Conservation (phyloP, 805 yeast species). For the Myxozyma sirexii region DNA sequence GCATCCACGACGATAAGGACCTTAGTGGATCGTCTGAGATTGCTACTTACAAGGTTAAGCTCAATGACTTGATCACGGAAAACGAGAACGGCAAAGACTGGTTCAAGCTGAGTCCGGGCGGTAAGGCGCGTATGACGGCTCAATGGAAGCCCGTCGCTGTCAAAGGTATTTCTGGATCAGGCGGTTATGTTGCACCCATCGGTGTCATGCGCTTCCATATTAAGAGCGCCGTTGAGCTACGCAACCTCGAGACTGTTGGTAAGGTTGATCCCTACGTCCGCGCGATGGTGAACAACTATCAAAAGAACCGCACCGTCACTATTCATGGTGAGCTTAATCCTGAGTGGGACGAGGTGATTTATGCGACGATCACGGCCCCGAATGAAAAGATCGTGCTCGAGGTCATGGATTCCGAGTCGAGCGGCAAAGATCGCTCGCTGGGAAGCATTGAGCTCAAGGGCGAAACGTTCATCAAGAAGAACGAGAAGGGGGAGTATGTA, state of each 20-base stretch:
- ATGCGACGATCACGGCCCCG: constrained; percentile 78
- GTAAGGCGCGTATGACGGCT: constrained; percentile 70
- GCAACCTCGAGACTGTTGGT: constrained; percentile 86
- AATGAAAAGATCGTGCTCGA: constrained; percentile 83
- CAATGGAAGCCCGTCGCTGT: constrained; percentile 86
- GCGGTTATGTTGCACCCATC: constrained; percentile 90
- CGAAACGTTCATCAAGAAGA: constrained; percentile 64
- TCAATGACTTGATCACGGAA: constrained; percentile 69
- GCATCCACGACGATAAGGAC: constrained; percentile 64
- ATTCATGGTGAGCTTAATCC: constrained; percentile 72
- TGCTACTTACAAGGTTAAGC: constrained; percentile 56
- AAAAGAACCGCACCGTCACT: constrained; percentile 75
- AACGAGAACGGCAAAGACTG: constrained; percentile 75
- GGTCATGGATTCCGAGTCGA: constrained; percentile 86
- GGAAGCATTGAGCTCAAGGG: constrained; percentile 78
- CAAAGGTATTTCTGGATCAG: constrained; percentile 62
- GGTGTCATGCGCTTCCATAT: constrained; percentile 81
- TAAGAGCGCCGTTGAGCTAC: constrained; percentile 69
- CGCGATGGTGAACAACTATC: constrained; percentile 73
- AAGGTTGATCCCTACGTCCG: constrained; percentile 90
- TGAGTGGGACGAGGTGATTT: constrained; percentile 79
- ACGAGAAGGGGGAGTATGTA: constrained; percentile 61
- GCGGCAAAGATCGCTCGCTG: constrained; percentile 78
- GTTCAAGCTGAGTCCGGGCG: constrained; percentile 73
- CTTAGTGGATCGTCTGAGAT: constrained; percentile 61